Percentiles rank a stretch among this genome's conserved stretches.
Conservation (phyloP, 441 rosid species). For the Cnidoscolus chayamansa region DNA sequence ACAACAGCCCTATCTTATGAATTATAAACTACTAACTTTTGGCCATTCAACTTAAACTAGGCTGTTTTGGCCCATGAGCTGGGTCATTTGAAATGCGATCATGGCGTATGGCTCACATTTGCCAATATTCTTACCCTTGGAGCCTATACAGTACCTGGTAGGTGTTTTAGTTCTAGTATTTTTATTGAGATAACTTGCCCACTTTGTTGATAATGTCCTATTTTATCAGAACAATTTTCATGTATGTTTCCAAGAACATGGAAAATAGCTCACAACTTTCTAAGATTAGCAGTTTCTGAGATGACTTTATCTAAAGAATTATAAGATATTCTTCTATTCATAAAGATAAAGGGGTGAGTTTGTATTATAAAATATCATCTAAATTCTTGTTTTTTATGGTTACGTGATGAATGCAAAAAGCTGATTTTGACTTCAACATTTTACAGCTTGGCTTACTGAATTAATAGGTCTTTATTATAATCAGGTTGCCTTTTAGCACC, state of each 20-base stretch:
- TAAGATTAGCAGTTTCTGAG: background rate
- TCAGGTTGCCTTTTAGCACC: background rate
- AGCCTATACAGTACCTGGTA: slow-evolving; percentile 85
- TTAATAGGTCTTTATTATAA: background rate
- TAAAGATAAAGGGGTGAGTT: background rate
- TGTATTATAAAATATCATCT: background rate
- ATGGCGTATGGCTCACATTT: slow-evolving; percentile 94
- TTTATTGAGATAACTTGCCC: slow-evolving; percentile 11
- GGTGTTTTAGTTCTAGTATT: slow-evolving; percentile 17
- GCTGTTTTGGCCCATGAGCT: slow-evolving; percentile 96
- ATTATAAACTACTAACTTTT: slow-evolving; percentile 24
- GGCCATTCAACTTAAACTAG: slow-evolving; percentile 36
- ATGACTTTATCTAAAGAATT: background rate
- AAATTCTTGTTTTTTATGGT: background rate
- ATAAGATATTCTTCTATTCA: background rate
- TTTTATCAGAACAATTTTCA: background rate
- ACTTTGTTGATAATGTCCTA: background rate
- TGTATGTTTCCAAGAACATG: background rate
- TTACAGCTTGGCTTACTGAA: background rate
- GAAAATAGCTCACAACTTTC: background rate
- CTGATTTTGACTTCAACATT: background rate
- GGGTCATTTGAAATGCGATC: slow-evolving; percentile 95
- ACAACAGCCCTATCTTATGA: slow-evolving; percentile 3
- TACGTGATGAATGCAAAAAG: background rate
- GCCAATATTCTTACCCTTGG: slow-evolving; percentile 91